These are phyloP conservation scores for Zymoseptoria passerinii DNA, from an alignment of 2,329 filamentous ascomycete species.

Conservation along the genomic window DNA sequence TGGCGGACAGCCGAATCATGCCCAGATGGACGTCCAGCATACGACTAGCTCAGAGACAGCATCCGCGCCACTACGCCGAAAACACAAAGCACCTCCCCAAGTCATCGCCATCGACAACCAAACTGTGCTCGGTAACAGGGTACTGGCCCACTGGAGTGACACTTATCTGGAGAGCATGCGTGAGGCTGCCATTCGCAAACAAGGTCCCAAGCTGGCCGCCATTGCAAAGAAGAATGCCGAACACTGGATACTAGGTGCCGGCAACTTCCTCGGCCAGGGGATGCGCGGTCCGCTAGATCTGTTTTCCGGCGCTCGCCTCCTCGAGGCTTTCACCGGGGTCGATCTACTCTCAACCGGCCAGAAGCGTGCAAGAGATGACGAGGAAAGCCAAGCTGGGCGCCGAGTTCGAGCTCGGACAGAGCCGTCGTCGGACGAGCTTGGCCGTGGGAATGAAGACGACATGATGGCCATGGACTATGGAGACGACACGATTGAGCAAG, in stretches of 20 bases:
- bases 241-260: slow-evolving; percentile 51
- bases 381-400: slow-evolving; percentile 14
- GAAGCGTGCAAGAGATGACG: slow-evolving; percentile 22
- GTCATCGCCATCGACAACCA: slow-evolving; percentile 40
- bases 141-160: slow-evolving; percentile 49
- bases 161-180: slow-evolving; percentile 56
- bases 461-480: slow-evolving; percentile 5
- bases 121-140: slow-evolving; percentile 48
- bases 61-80: slow-evolving; percentile 34
- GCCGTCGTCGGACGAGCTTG: slow-evolving; percentile 26
- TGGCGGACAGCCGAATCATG: slow-evolving; percentile 1
- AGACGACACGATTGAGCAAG: slow-evolving; percentile 54
- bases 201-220: slow-evolving; percentile 29
- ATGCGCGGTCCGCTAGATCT: slow-evolving; percentile 46
- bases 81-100: slow-evolving; percentile 28
- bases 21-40: slow-evolving; percentile 22
- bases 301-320: slow-evolving; percentile 51
- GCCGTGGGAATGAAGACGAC: slow-evolving; percentile 21
- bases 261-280: slow-evolving; percentile 36
- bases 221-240: slow-evolving; percentile 56
- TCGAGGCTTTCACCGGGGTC: slow-evolving; percentile 39
- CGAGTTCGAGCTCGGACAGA: slow-evolving; percentile 28
- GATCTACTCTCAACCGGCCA: slow-evolving; percentile 14
- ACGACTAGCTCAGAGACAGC: slow-evolving; percentile 31
- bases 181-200: slow-evolving; percentile 38